Evolutionary conservation across 345 rosid genomes (phyloP), one percentile per base, ranked within the genome.

Genomic region (Triadica sebifera): DNA sequence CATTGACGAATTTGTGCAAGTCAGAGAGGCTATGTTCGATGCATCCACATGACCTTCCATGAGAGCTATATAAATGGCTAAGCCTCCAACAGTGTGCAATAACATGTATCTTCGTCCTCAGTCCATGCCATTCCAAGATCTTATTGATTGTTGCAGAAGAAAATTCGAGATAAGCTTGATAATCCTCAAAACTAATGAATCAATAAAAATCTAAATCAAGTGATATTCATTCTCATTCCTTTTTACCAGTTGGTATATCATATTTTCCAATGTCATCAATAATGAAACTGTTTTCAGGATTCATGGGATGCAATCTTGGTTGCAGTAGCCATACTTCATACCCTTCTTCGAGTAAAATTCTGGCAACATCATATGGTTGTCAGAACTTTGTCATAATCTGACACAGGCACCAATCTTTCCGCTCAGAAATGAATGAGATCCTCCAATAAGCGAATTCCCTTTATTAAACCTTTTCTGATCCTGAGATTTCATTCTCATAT

Each of bases 1-100:
- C 86, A 86, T 83, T 45, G 89, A 83, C 59, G 86, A 81, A 74
- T 80, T 86, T 6, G 78, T 83, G 70, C 86, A 86, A 53, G 84
- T 74, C 17, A 86, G n/a, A 19, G 89, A 86, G 46, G 89, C 83
- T 61, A 86, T 75, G n/a, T 55, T 71, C 19, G 69, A 58, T 63
- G 85, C 74, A 59, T 82, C 79, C 55, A 86, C 29, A 68, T 81
- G 74, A 16, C 89, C 84, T 72, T 86, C 88, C 85, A 84, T 68
- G 53, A 83, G 73, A 70, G 85, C 81, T 13, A 83, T 79, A 81
- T 86, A 85, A 73, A 81, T 65, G n/a, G 85, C 80, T 61, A 78
- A 71, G 53, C 85, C 86, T 77, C 89, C 86, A 43, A 47, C 86
- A 83, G 25, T 83, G 85, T 43, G 85, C 86, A 67, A 86, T 79